phyloP scores from a whole-genome alignment of 2,329 filamentous ascomycete genomes.

The Chlorencoelia australis region DNA sequence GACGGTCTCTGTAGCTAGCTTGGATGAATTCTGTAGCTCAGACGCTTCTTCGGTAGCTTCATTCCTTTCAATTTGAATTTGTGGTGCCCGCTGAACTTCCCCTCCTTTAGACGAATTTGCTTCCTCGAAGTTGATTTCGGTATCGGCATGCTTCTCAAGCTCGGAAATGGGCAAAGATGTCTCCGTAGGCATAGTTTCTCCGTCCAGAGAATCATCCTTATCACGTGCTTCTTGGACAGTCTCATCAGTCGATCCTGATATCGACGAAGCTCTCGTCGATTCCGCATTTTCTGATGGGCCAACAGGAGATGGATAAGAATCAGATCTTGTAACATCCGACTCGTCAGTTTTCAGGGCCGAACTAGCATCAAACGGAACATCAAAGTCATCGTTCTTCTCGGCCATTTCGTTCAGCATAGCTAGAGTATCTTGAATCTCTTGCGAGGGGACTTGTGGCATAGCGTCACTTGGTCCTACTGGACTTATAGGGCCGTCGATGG shows the following conservation, averaged over 20 bases:
- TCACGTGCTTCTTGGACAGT: slow-evolving; percentile 36
- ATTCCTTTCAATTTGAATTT: no score
- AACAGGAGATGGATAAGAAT: slow-evolving; percentile 50
- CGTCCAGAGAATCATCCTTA: no score
- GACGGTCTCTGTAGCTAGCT: no score
- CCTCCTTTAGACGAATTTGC: no score
- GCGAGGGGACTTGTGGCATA: slow-evolving; percentile 10
- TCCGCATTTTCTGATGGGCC: slow-evolving; percentile 45
- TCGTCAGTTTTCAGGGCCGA: slow-evolving; percentile 29
- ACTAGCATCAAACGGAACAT: slow-evolving; percentile 39
- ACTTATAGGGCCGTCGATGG: slow-evolving; percentile 4
- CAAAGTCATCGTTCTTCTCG: slow-evolving; percentile 38
- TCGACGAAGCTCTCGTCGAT: slow-evolving; percentile 53
- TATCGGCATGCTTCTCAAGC: no score
- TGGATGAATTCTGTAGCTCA: no score
- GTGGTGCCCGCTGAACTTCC: no score
- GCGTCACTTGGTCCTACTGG: slow-evolving; percentile 5
- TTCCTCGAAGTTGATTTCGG: no score
- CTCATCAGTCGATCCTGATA: slow-evolving; percentile 54
- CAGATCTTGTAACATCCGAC: slow-evolving; percentile 33
- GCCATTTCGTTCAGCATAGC: slow-evolving; percentile 26
- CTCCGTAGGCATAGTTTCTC: no score
- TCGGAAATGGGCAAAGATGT: no score
- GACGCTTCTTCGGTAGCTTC: no score
- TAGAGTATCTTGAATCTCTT: slow-evolving; percentile 19